These are phyloP conservation scores for Coemansia sp. DNA, from an alignment of 192 early-diverging fungal species.

Conservation along the genomic window DNA sequence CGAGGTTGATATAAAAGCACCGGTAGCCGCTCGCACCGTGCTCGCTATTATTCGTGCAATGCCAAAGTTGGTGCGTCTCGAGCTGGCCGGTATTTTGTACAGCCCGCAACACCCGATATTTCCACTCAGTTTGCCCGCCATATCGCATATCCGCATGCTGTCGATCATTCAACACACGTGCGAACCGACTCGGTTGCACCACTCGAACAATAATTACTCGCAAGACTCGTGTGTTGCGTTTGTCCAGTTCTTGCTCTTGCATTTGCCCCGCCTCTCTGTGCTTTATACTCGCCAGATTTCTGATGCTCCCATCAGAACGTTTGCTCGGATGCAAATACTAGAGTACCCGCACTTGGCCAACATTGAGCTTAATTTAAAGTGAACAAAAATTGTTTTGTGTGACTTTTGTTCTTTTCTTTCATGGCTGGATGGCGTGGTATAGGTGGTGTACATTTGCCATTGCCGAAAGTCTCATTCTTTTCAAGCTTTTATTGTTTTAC, in stretches of 20 bases:
- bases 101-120: neutral
- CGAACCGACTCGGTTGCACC: neutral
- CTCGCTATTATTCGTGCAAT: neutral
- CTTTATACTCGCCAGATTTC: neutral
- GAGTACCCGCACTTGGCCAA: neutral
- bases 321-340: neutral
- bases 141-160: neutral
- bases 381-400: neutral
- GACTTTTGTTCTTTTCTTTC: neutral
- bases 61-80: neutral
- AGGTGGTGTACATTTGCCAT: neutral
- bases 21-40: neutral
- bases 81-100: constrained; percentile 2
- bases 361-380: neutral
- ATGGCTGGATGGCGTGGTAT: neutral
- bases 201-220: neutral
- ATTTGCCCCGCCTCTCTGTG: neutral
- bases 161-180: neutral
- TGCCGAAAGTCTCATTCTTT: constrained; percentile 6
- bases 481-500: neutral
- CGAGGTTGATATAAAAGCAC: neutral
- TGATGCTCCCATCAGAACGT: neutral
- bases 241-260: neutral
- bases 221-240: neutral
- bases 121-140: too few relatives aligned